Evolutionary conservation across 805 yeast genomes (phyloP), one percentile per base, ranked within the genome.

Genomic region (Candida broadrunensis): DNA sequence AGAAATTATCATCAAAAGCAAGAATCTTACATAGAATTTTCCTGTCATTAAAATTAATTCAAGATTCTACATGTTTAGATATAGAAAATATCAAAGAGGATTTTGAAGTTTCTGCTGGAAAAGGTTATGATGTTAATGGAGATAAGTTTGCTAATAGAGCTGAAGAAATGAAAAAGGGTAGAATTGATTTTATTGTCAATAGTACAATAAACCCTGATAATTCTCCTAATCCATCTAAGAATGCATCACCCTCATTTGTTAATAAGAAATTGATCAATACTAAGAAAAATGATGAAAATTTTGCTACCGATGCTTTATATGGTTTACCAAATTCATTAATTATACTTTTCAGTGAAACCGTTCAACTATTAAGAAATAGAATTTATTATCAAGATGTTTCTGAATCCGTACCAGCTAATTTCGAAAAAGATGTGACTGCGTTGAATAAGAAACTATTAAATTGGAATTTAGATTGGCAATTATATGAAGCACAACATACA

Each of bases 251-350:
- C 3, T 53, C 61, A 37, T 70, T 70, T 49, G 67, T 67, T 11
- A 63, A 70, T 49, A 68, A 67, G 46, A 67, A 65, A 47, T 55
- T 68, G 39, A 66, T 70, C 42, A 70, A 69, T 42, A 65, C 73
- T 21, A 78, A 75, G 49, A 63, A 73, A 27, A 77, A 76, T 42
- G 79, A 77, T 52, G 78, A 78, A 46, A 70, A 77, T 39, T 71
- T 83, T 46, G 81, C 89, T 7, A 82, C 90, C 1, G 95, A 85
- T 58, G 86, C 90, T 0, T 67, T 88, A 37, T 88, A 86, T 56
- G 96, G 96, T 0, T 65, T 88, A 41, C 96, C 96, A 6, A 87
- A 85, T 53, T 84, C 95, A 2, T 65, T 88, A 33, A 82, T 87
- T 41, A 51, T 81, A 17, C 63, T 88, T 39, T 86, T 88, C 61